A percentile compares a stretch with the other conserved stretches of the same genome.
phyloP scores from a whole-genome alignment of 140 eudicot species.

The Anethum foeniculum region DNA sequence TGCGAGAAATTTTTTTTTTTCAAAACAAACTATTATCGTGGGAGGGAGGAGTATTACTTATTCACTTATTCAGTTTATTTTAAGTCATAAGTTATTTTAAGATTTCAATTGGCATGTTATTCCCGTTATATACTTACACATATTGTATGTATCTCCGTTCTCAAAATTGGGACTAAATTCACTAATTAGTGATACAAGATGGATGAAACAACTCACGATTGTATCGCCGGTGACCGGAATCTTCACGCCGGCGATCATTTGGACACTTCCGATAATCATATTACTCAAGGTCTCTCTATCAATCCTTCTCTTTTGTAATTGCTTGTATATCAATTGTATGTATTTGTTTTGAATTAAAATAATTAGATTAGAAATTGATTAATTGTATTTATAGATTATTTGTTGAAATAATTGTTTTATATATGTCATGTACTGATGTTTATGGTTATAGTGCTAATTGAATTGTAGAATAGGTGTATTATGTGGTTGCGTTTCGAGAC shows the following conservation, averaged over 20 bases:
- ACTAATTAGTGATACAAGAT: neutral
- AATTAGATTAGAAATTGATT: no score
- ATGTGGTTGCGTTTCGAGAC: neutral
- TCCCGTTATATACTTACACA: no score
- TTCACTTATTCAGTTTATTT: no score
- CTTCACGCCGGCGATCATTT: neutral
- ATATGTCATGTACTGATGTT: no score
- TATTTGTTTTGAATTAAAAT: no score
- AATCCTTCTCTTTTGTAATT: neutral
- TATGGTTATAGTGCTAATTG: neutral
- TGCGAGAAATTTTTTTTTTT: no score
- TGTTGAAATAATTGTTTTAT: no score
- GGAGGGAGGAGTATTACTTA: no score
- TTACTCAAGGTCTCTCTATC: neutral
- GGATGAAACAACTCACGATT: neutral
- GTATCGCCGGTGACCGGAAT: neutral
- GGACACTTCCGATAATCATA: neutral
- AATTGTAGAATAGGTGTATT: neutral
- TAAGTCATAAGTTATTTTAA: no score
- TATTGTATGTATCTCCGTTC: no score
- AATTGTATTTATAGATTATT: neutral
- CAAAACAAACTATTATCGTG: no score
- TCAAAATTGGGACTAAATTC: neutral
- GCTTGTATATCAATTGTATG: neutral
- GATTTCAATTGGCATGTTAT: no score